These are phyloP conservation scores for Porphyra umbilicalis DNA, from an alignment of 31 red algal genomes.

Conservation along the genomic window DNA sequence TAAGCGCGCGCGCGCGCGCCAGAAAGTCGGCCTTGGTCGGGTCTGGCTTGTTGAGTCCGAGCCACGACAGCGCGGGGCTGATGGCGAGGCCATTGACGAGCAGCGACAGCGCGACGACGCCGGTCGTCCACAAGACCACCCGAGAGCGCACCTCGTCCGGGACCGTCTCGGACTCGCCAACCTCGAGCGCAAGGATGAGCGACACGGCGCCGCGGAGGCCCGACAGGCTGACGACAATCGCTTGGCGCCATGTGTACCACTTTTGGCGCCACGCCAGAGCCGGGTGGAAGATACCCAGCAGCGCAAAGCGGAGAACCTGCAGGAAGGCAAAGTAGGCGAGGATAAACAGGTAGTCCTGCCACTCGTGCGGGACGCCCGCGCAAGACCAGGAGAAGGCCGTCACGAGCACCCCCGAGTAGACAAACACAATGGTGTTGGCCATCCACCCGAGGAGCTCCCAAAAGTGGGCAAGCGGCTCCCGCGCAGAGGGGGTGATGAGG, in stretches of 20 bases:
- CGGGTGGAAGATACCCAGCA: slow-evolving; percentile 53
- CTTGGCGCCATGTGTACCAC: slow-evolving; percentile 70
- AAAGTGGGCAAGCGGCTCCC: slow-evolving; percentile 72
- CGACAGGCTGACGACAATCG: slow-evolving; percentile 57
- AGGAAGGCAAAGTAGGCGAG: slow-evolving; percentile 55
- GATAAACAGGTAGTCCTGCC: slow-evolving; percentile 44
- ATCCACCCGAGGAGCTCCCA: slow-evolving; percentile 89
- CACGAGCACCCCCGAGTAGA: slow-evolving; percentile 78
- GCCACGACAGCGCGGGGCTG: slow-evolving; percentile 42
- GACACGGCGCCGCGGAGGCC: slow-evolving; percentile 93
- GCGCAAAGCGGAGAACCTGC: slow-evolving; percentile 68
- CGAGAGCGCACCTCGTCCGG: slow-evolving; percentile 42
- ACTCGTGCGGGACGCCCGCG: slow-evolving; percentile 27
- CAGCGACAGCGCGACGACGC: slow-evolving; percentile 80
- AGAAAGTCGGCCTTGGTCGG: slow-evolving; percentile 66
- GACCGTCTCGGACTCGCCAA: slow-evolving; percentile 41
- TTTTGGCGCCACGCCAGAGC: slow-evolving; percentile 47
- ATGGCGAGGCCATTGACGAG: slow-evolving; percentile 83
- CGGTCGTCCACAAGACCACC: slow-evolving; percentile 83
- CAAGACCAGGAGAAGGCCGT: slow-evolving; percentile 63
- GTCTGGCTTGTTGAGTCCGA: slow-evolving; percentile 67
- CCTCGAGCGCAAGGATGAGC: slow-evolving; percentile 71
- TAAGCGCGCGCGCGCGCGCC: slow-evolving; percentile 50
- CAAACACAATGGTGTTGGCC: slow-evolving; percentile 92
- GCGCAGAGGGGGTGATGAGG: slow-evolving; percentile 71